A percentile compares a stretch with the other conserved stretches of the same genome.
phyloP scores from a whole-genome alignment of 1,284 basidiomycete genomes.

The Rhodotorula glutinis region DNA sequence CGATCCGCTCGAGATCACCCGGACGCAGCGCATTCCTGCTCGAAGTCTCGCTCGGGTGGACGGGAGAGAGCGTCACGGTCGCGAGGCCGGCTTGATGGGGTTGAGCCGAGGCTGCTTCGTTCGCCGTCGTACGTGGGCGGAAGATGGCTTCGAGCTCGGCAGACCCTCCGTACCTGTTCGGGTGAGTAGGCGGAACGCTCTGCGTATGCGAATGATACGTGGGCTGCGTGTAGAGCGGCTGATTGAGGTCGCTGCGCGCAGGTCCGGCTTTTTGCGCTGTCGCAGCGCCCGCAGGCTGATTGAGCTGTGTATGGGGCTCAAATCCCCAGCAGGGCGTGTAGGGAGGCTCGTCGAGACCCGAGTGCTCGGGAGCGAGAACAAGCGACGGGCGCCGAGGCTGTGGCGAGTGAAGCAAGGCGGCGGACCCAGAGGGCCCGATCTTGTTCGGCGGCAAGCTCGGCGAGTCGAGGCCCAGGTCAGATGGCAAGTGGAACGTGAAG shows the following conservation, averaged over 20 bases:
- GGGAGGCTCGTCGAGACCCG: neutral
- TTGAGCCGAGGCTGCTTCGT: neutral
- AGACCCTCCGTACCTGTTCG: neutral
- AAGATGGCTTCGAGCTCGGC: neutral
- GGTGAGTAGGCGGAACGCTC: neutral
- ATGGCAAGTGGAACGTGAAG: conserved; percentile 24
- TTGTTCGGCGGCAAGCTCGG: neutral
- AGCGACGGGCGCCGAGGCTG: neutral
- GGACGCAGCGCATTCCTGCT: conserved; percentile 19
- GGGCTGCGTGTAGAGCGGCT: no score
- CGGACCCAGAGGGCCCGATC: neutral
- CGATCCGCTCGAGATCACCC: conserved; percentile 21
- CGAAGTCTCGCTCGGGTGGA: neutral
- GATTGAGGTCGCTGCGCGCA: no score
- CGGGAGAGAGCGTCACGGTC: neutral
- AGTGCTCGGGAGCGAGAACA: neutral
- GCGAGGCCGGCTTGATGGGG: neutral
- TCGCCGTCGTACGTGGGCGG: neutral
- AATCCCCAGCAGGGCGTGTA: neutral
- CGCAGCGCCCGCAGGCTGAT: neutral
- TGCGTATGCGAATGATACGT: neutral
- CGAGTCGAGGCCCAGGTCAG: neutral
- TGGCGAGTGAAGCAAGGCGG: neutral
- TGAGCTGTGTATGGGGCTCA: neutral
- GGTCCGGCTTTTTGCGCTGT: no score